These are phyloP conservation scores for Boechera divaricarpa DNA, from an alignment of 345 rosid genomes.

Conservation along the genomic window DNA sequence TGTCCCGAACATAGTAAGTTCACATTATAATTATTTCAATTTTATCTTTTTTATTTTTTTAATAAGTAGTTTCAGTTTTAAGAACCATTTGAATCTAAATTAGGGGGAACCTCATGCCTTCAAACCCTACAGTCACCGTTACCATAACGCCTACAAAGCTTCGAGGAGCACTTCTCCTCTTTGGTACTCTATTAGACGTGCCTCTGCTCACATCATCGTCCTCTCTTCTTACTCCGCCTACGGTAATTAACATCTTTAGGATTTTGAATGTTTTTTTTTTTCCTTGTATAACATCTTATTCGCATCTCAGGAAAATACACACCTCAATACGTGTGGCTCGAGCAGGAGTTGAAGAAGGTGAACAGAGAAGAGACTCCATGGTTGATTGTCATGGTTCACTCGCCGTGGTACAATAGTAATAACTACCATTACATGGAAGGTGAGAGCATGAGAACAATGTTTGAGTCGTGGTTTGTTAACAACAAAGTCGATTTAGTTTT, in stretches of 20 bases:
- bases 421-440: constrained; percentile 59
- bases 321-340: constrained; percentile 48
- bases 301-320: constrained; percentile 44
- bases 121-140: constrained; percentile 47
- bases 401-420: constrained; percentile 49
- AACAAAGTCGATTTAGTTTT: constrained; percentile 56
- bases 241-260: constrained; percentile 32
- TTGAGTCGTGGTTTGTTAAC: constrained; percentile 52
- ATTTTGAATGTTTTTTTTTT: background rate
- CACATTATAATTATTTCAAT: background rate
- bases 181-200: constrained; percentile 61
- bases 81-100: constrained; percentile 4
- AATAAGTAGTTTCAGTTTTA: background rate
- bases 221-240: constrained; percentile 58
- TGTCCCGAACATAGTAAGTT: constrained; percentile 51
- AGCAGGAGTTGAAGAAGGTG: constrained; percentile 48
- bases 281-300: constrained; percentile 12
- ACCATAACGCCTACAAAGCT: constrained; percentile 46
- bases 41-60: background rate
- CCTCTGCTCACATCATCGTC: constrained; percentile 54
- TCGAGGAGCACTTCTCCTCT: constrained; percentile 55
- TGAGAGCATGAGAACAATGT: constrained; percentile 56
- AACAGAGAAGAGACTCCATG: constrained; percentile 49
- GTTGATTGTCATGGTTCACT: constrained; percentile 44
- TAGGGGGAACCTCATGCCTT: constrained; percentile 47